Percentiles rank a stretch among this genome's conserved stretches.
phyloP scores from a whole-genome alignment of 345 rosid species.

The Xanthoceras sorbifolium region DNA sequence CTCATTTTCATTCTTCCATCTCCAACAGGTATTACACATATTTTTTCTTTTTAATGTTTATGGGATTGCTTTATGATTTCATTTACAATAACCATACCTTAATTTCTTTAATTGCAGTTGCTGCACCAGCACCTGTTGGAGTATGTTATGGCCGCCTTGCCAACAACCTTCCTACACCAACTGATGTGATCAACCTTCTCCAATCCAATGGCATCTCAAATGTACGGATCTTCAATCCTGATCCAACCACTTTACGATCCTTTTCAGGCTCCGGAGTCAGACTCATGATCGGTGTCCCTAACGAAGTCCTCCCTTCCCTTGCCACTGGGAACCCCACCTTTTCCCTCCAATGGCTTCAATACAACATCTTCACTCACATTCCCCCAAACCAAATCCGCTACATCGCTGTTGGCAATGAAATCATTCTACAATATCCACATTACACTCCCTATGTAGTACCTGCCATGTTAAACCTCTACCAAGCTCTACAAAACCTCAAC shows the following conservation, averaged over 20 bases:
- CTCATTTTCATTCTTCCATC: conserved; percentile 15
- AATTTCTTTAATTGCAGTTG: conserved; percentile 23
- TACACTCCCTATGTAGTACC: conserved; percentile 38
- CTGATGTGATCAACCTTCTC: conserved; percentile 23
- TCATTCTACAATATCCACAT: conserved; percentile 31
- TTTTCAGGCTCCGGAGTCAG: conserved; percentile 41
- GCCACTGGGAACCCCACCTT: conserved; percentile 19
- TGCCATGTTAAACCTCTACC: conserved; percentile 32
- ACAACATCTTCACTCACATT: conserved; percentile 34
- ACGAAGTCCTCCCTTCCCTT: conserved; percentile 38
- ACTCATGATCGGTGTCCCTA: conserved; percentile 41
- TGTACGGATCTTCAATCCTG: conserved; percentile 40
- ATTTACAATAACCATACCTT: not conserved
- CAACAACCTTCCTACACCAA: conserved; percentile 36
- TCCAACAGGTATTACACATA: conserved; percentile 9
- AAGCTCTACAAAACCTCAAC: conserved; percentile 28
- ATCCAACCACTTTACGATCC: conserved; percentile 25
- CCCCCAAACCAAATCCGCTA: conserved; percentile 42
- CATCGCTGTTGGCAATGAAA: conserved; percentile 57
- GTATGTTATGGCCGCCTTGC: conserved; percentile 43
- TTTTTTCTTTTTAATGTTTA: not conserved
- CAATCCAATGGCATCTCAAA: conserved; percentile 31
- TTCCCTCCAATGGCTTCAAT: conserved; percentile 38
- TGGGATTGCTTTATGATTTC: not conserved
- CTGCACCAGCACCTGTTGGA: conserved; percentile 35